These are phyloP conservation scores for Otatea glauca DNA, from an alignment of 176 grass and related monocot genomes.

Conservation along the genomic window DNA sequence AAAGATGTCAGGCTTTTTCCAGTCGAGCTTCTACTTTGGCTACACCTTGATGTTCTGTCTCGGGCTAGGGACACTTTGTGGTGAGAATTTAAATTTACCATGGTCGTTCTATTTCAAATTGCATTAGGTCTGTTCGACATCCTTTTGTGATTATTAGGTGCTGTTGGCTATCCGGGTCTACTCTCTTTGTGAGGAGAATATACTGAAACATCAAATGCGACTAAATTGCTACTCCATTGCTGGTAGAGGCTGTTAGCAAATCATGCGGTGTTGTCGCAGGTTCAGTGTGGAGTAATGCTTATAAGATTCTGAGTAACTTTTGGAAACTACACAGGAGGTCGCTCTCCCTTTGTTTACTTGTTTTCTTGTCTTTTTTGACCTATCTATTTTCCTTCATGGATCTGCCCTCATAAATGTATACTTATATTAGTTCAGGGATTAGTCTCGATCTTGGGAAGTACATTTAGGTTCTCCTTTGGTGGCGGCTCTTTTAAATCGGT, in stretches of 20 bases:
- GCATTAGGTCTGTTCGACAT: slow-evolving; percentile 54
- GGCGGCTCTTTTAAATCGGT: slow-evolving; percentile 31
- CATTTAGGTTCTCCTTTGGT: slow-evolving; percentile 48
- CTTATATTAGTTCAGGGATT: slow-evolving; percentile 58
- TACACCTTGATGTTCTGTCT: slow-evolving; percentile 92
- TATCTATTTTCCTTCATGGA: slow-evolving; percentile 46
- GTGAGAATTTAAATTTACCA: no score
- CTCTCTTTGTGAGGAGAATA: slow-evolving; percentile 78
- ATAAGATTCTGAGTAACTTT: slow-evolving; percentile 60
- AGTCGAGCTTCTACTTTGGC: slow-evolving; percentile 90
- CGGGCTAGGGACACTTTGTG: no score
- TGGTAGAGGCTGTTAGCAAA: slow-evolving; percentile 47
- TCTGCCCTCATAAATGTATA: slow-evolving; percentile 66
- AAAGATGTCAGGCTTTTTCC: slow-evolving; percentile 94
- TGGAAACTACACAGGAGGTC: slow-evolving; percentile 54
- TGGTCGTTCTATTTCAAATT: no score
- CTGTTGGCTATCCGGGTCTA: slow-evolving; percentile 76
- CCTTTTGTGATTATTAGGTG: slow-evolving; percentile 52
- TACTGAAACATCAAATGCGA: slow-evolving; percentile 83
- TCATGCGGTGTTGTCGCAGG: slow-evolving; percentile 27
- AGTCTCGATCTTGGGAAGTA: slow-evolving; percentile 47
- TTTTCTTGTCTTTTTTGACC: slow-evolving; percentile 40
- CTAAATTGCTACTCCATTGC: slow-evolving; percentile 37
- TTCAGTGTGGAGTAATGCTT: slow-evolving; percentile 38
- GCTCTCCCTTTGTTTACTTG: slow-evolving; percentile 49